phyloP scores from a whole-genome alignment of 2,329 filamentous ascomycete species.

The Fusarium pilosicola region DNA sequence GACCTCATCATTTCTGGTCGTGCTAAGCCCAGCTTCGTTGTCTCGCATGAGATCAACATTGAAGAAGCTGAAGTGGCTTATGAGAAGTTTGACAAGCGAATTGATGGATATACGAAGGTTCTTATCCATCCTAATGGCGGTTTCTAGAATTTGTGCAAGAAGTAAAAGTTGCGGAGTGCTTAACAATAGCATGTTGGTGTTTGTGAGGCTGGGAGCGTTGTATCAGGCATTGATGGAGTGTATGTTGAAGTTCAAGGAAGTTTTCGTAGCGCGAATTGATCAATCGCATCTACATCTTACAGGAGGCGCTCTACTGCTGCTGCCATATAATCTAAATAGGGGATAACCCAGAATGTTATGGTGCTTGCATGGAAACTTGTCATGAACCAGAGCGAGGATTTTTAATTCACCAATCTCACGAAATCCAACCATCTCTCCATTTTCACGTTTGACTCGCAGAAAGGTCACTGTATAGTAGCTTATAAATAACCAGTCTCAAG shows the following conservation, averaged over 20 bases:
- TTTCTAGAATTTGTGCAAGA: constrained; percentile 20
- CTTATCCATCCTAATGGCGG: constrained; percentile 72
- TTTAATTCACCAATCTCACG: background rate
- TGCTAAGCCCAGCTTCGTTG: constrained; percentile 74
- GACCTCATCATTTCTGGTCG: constrained; percentile 72
- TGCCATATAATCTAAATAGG: background rate
- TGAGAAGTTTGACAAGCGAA: constrained; percentile 72
- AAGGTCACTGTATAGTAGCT: background rate
- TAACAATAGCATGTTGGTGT: background rate
- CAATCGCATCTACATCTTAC: background rate
- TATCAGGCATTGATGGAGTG: background rate
- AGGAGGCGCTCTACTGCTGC: too few relatives aligned
- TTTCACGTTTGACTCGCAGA: background rate
- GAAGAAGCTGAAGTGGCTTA: constrained; percentile 70
- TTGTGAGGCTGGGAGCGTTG: background rate
- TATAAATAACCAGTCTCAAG: background rate
- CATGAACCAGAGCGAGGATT: background rate
- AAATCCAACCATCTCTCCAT: background rate
- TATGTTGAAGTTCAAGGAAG: background rate
- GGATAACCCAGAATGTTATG: background rate
- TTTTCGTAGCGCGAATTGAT: background rate
- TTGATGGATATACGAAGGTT: constrained; percentile 75
- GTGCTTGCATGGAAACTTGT: background rate
- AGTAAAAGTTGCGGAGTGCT: background rate
- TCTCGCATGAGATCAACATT: constrained; percentile 71